Percentiles rank a stretch among this genome's conserved stretches.
These are phyloP conservation scores for Malassezia slooffiae DNA, from an alignment of 1,284 basidiomycete genomes.

Conservation along the genomic window DNA sequence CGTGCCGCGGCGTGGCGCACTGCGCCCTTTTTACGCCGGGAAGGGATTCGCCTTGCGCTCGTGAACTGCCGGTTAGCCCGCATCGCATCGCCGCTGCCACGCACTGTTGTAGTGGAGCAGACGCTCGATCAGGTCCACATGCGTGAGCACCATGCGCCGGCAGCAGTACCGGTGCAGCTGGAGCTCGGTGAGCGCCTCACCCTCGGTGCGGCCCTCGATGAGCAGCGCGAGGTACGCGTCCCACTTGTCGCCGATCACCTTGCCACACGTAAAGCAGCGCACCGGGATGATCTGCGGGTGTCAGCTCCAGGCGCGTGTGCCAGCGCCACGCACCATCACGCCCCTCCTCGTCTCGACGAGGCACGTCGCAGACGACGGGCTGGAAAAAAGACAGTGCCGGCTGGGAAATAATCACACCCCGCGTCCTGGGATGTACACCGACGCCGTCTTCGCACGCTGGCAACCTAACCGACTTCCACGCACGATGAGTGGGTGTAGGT, in stretches of 20 bases:
- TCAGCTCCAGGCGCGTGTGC: too few relatives aligned
- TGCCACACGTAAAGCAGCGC: conserved; percentile 46
- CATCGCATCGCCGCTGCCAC: conserved; percentile 45
- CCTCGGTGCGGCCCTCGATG: conserved; percentile 48
- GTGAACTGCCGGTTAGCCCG: conserved; percentile 8
- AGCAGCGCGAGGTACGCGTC: conserved; percentile 43
- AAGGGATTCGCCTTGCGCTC: conserved; percentile 17
- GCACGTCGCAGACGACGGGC: too few relatives aligned
- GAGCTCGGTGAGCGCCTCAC: conserved; percentile 81
- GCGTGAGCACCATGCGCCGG: conserved; percentile 90
- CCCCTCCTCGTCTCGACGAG: neutral
- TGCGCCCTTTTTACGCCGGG: conserved; percentile 5
- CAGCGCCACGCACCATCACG: conserved; percentile 4
- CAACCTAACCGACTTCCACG: too few relatives aligned
- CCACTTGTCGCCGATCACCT: conserved; percentile 47
- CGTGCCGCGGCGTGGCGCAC: too few relatives aligned
- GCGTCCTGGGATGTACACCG: too few relatives aligned
- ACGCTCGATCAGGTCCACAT: conserved; percentile 94
- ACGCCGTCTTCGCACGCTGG: conserved; percentile 7
- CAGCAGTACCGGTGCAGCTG: conserved; percentile 92
- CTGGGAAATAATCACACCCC: too few relatives aligned
- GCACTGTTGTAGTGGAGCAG: conserved; percentile 87
- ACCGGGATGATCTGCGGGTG: conserved; percentile 42
- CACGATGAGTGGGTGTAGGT: conserved; percentile 18
- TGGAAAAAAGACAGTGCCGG: conserved; percentile 5